These are phyloP conservation scores for Saccharomyces mikatae DNA, from an alignment of 805 yeast species.

Conservation along the genomic window DNA sequence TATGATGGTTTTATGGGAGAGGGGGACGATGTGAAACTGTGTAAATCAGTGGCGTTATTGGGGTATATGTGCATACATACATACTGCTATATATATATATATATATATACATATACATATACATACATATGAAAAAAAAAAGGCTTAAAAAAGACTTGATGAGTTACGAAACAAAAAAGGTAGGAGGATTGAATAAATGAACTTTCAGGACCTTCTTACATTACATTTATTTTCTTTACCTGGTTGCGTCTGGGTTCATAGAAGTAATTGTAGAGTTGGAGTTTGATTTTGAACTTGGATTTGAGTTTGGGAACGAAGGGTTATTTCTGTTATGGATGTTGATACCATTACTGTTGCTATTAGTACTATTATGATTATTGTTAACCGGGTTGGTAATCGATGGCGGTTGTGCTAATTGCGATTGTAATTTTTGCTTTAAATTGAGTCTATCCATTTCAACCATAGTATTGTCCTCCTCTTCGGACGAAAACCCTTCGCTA, in stretches of 20 bases:
- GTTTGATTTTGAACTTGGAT: not conserved
- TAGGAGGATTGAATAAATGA: not conserved
- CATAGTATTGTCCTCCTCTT: slow-evolving; percentile 14
- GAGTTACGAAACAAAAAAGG: not conserved
- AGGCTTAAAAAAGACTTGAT: not conserved
- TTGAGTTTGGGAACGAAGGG: not conserved
- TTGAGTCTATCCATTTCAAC: not conserved
- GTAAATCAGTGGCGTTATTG: not conserved
- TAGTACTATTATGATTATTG: not conserved
- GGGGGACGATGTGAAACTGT: not conserved
- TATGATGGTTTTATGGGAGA: not conserved
- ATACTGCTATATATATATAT: not conserved
- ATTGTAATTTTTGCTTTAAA: not conserved
- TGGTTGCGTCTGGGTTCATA: not conserved
- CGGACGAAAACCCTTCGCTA: slow-evolving; percentile 20
- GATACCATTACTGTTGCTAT: not conserved
- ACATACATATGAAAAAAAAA: no score
- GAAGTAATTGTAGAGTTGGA: slow-evolving; percentile 3
- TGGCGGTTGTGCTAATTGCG: not conserved
- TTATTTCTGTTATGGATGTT: not conserved
- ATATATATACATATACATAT: not conserved
- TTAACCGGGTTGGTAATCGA: not conserved
- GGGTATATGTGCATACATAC: not conserved
- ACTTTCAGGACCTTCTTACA: not conserved
- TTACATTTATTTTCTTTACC: not conserved